These are phyloP conservation scores for Uromyces viciae-fabae DNA, from an alignment of 1,284 basidiomycete species.

Conservation along the genomic window DNA sequence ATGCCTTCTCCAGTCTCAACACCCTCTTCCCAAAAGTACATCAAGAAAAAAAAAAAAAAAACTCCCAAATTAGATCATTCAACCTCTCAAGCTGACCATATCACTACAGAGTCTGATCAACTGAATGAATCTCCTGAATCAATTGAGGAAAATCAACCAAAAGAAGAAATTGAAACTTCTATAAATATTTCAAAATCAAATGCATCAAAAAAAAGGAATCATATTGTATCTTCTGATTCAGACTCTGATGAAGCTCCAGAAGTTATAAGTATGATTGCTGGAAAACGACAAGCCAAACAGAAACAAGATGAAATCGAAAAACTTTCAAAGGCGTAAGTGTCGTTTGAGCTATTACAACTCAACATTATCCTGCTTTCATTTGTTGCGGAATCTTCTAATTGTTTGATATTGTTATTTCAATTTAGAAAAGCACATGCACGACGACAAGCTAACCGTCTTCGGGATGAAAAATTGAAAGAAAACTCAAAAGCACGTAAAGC, in stretches of 20 bases:
- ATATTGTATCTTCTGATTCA: too few species aligned
- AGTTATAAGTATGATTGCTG: constrained; percentile 16
- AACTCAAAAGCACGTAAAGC: constrained; percentile 25
- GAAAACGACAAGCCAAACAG: constrained; percentile 30
- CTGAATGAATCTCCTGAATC: too few species aligned
- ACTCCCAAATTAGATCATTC: too few species aligned
- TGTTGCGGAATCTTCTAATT: background rate
- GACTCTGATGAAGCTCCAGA: constrained; percentile 38
- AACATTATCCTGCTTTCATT: background rate
- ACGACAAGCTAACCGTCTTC: constrained; percentile 22
- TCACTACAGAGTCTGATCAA: too few species aligned
- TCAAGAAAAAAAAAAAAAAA: too few species aligned
- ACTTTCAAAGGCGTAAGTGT: constrained; percentile 26
- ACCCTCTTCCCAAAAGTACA: too few species aligned
- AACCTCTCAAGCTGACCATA: too few species aligned
- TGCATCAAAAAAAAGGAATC: too few species aligned
- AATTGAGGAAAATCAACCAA: too few species aligned
- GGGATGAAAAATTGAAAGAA: constrained; percentile 36
- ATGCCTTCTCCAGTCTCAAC: too few species aligned
- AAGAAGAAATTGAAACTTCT: too few species aligned
- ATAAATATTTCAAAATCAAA: too few species aligned
- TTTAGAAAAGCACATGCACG: constrained; percentile 14
- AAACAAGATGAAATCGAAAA: constrained; percentile 13
- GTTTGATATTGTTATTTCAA: background rate
- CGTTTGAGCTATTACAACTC: background rate